Conservation (phyloP, 495 filamentous ascomycete genomes). For the Neurospora sp. region DNA sequence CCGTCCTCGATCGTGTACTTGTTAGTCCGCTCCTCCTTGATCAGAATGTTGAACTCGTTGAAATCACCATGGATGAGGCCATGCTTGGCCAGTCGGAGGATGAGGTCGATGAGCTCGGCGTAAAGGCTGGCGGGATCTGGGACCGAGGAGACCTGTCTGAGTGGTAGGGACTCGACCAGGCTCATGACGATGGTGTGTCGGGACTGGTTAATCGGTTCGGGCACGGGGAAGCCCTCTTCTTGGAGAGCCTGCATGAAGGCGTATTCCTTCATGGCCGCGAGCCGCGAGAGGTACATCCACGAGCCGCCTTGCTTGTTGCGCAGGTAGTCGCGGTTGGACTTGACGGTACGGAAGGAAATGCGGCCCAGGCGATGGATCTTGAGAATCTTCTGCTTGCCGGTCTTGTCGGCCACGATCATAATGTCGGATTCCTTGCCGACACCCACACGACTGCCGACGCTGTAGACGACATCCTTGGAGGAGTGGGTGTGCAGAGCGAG, state of each 20-base stretch:
- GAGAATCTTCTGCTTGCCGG: slow-evolving; percentile 57
- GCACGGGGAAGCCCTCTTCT: slow-evolving; percentile 79
- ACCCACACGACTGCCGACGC: slow-evolving; percentile 87
- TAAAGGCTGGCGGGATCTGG: slow-evolving; percentile 74
- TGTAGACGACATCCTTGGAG: slow-evolving; percentile 68
- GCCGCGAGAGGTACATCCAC: slow-evolving; percentile 95
- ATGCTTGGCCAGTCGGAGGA: slow-evolving; percentile 71
- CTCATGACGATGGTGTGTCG: slow-evolving; percentile 95
- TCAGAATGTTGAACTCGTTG: slow-evolving; percentile 98
- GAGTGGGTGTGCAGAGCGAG: slow-evolving; percentile 84
- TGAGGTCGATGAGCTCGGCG: slow-evolving; percentile 77
- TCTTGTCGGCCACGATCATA: slow-evolving; percentile 70
- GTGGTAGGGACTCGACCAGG: slow-evolving; percentile 76
- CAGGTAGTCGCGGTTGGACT: slow-evolving; percentile 92
- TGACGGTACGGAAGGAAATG: slow-evolving; percentile 94
- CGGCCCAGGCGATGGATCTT: slow-evolving; percentile 90
- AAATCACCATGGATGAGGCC: slow-evolving; percentile 97
- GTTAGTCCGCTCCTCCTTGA: slow-evolving; percentile 52
- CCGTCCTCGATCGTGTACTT: slow-evolving; percentile 3
- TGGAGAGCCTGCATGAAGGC: slow-evolving; percentile 82
- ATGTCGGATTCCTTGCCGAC: slow-evolving; percentile 98
- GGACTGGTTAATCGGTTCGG: slow-evolving; percentile 74
- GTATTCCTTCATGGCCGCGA: slow-evolving; percentile 87
- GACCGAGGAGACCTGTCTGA: slow-evolving; percentile 73
- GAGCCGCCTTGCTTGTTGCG: slow-evolving; percentile 59